Evolutionary conservation across 352 stramenopile species (phyloP).

Genomic region (Globisporangium nunn): DNA sequence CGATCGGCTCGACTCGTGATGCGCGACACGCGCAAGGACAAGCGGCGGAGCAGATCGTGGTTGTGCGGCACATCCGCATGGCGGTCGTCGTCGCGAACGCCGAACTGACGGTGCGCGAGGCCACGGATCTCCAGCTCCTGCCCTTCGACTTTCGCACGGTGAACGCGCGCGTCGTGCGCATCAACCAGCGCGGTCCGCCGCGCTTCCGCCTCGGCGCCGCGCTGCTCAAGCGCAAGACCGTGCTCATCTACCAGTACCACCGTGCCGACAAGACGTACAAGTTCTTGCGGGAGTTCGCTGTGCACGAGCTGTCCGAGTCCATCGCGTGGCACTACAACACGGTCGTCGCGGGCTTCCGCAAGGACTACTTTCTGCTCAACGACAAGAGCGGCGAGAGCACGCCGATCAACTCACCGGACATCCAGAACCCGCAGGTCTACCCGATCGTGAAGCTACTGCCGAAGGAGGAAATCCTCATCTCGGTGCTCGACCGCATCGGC

Average conservation of each 20-base stretch:
- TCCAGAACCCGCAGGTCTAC: constrained; percentile 59
- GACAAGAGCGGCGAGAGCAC: constrained; percentile 74
- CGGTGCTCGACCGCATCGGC: constrained; percentile 76
- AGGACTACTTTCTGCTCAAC: constrained; percentile 77
- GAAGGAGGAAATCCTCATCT: constrained; percentile 80
- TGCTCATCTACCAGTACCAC: constrained; percentile 83
- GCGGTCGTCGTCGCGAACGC: constrained; percentile 77
- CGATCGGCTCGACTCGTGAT: constrained; percentile 79
- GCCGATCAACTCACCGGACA: constrained; percentile 60
- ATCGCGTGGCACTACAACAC: constrained; percentile 89
- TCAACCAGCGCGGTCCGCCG: constrained; percentile 80
- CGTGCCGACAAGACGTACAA: constrained; percentile 71
- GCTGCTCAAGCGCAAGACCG: constrained; percentile 49
- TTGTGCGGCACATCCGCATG: constrained; percentile 84
- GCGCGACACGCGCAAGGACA: constrained; percentile 83
- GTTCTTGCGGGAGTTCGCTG: constrained; percentile 71
- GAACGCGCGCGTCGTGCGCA: constrained; percentile 67
- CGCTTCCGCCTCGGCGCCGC: constrained; percentile 78
- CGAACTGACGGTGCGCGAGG: constrained; percentile 60
- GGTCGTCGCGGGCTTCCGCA: constrained; percentile 68
- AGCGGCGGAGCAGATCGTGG: constrained; percentile 71
- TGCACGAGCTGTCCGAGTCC: constrained; percentile 62
- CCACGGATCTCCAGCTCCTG: constrained; percentile 72
- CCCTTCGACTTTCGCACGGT: constrained; percentile 73
- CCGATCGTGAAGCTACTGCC: constrained; percentile 75